Conservation (phyloP, 495 filamentous ascomycete species). For the Rhizodiscina lignyota region DNA sequence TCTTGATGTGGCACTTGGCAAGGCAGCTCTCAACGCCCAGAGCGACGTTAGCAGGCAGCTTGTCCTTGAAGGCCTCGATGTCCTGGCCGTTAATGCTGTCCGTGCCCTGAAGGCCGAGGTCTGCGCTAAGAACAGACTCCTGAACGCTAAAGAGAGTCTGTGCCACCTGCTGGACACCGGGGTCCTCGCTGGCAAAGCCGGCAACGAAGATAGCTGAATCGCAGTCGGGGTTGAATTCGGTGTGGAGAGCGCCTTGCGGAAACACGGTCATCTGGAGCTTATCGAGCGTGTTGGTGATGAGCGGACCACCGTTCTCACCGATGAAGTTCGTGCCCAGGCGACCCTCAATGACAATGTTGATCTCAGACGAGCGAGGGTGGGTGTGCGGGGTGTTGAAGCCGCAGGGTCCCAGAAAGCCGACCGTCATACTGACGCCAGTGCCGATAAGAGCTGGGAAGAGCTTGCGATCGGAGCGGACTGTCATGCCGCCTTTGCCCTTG, state of each 20-base stretch:
- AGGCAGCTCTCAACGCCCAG: constrained; percentile 30
- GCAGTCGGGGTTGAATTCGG: constrained; percentile 36
- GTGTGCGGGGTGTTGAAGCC: constrained; percentile 32
- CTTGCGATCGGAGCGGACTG: constrained; percentile 21
- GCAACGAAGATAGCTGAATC: constrained; percentile 31
- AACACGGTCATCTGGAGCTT: constrained; percentile 30
- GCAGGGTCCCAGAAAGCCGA: constrained; percentile 24
- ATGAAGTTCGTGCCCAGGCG: constrained; percentile 29
- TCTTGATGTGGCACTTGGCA: constrained; percentile 14
- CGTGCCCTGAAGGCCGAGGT: constrained; percentile 23
- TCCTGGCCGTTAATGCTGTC: constrained; percentile 19
- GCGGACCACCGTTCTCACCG: constrained; percentile 26
- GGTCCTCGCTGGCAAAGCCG: constrained; percentile 30
- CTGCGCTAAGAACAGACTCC: constrained; percentile 26
- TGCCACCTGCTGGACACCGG: constrained; percentile 28
- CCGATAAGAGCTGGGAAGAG: constrained; percentile 27
- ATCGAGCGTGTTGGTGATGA: constrained; percentile 21
- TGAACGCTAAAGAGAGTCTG: constrained; percentile 33
- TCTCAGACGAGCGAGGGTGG: constrained; percentile 30
- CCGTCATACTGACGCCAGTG: constrained; percentile 20
- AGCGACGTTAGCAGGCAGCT: constrained; percentile 30
- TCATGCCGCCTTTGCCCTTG: constrained; percentile 7
- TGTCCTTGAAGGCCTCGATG: constrained; percentile 25
- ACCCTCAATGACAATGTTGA: constrained; percentile 28
- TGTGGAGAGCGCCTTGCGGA: constrained; percentile 32